Evolutionary conservation across 208 protist species (phyloP), one percentile per base, ranked within the genome.

Genomic region (Herpetomonas tarakana): DNA sequence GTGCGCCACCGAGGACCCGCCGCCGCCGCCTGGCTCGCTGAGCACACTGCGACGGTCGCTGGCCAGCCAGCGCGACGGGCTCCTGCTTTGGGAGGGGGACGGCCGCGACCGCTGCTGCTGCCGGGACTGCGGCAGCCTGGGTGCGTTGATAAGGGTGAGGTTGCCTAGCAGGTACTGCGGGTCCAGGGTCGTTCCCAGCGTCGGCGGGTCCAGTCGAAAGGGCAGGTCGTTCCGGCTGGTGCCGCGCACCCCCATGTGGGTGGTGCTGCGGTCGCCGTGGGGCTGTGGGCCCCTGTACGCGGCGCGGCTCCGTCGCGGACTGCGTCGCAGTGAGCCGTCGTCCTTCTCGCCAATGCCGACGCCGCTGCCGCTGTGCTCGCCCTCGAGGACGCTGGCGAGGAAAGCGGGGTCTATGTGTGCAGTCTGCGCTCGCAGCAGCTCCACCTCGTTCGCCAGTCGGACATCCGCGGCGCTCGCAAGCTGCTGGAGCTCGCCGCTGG

Each of bases 401-500:
- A 82, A 83, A 52, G 52, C 52, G n/a, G 61, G 45, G n/a, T 73
- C 67, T 14, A 49, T 58, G 16, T 57, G 39, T 1, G 67, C 72
- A 4, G 61, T 19, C 46, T 74, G 59, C 1, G 46, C 21, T 22
- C 84, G 86, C 31, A 93, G 71, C 31, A 88, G 56, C 65, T 84
- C 77, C 28, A 93, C 65, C 64, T 93, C 86, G 38, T 82, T 86
- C 52, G 71, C 65, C 28, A 90, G 60, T 9, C 86, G 76, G 31
- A 83, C 73, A 53, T 87, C 78, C 1, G 86, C 68, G 2, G 75
- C 77, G 4, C 66, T 64, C 22, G 74, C 78, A n/a, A 90, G 54
- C 26, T 72, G 31, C 54, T 88, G 71, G 18, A 73, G 57, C 21
- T 41, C 53, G n/a, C 35, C 56, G 19, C 52, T 39, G 18, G 57